A percentile compares a stretch with the other conserved stretches of the same genome.
phyloP scores from a whole-genome alignment of 1,139 yeast species.

The Lodderomyces metapsilosis region DNA sequence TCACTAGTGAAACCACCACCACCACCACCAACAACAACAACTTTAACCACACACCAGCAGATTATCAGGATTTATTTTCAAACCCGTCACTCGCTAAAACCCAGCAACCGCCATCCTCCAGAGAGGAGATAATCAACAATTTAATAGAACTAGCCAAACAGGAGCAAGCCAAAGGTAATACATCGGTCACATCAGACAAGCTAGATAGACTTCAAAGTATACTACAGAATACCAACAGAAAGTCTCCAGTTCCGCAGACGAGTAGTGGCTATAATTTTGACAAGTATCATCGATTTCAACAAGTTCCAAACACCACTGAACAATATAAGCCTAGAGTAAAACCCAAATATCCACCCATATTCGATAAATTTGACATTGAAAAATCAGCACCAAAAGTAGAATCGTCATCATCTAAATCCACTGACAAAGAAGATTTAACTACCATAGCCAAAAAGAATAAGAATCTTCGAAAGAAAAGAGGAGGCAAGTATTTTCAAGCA shows the following conservation, averaged over 20 bases:
- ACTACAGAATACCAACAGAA: conserved; percentile 14
- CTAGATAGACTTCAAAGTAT: conserved; percentile 26
- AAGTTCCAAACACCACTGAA: conserved; percentile 15
- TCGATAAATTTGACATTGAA: conserved; percentile 21
- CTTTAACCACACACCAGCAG: background rate
- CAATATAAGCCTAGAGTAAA: conserved; percentile 2
- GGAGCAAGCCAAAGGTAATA: conserved; percentile 35
- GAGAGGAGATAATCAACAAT: conserved; percentile 27
- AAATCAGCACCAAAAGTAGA: conserved; percentile 6
- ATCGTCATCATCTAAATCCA: conserved; percentile 2
- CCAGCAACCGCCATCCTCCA: conserved; percentile 7
- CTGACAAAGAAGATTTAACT: background rate
- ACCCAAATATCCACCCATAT: conserved; percentile 26
- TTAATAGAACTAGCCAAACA: conserved; percentile 30
- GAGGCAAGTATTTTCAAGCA: conserved; percentile 9
- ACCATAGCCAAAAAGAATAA: conserved; percentile 7
- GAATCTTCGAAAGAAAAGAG: conserved; percentile 5
- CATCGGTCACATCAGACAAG: conserved; percentile 33
- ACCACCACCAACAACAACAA: background rate
- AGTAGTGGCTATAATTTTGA: conserved; percentile 7
- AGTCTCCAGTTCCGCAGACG: background rate
- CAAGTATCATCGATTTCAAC: conserved; percentile 16
- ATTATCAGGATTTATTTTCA: background rate
- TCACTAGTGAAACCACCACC: conserved; percentile 5
- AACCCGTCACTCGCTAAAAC: background rate